Base-by-base conservation (phyloP, 1,139 yeast species). In the Citeromyces siamensis region DNA sequence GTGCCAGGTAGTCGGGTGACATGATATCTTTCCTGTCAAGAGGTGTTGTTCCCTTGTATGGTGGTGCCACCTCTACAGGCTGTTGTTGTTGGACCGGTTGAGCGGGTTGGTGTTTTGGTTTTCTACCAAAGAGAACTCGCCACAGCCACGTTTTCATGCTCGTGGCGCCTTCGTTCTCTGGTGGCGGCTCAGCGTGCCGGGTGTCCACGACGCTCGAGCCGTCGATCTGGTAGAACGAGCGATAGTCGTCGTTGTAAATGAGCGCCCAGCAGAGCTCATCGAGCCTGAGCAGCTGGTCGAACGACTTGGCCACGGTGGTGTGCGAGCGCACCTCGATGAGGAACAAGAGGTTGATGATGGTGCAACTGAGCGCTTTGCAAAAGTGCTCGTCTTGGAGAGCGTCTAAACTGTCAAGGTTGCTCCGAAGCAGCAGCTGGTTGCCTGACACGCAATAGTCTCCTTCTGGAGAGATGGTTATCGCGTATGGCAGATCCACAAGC, bases 191-290 rank as follows among this genome's bases (percentile, higher is more conserved):
- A n/a, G n/a, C n/a, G n/a, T n/a, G n/a, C n/a, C n/a, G n/a, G n/a
- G n/a, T n/a, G n/a, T n/a, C n/a, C n/a, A 14, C 28, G 13, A 23
- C 14, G 13, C 28, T 23, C 5, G 28, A 23, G 28, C 13, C 28
- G 13, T 23, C 28, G 13, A 23, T 23, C 6, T 23, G 6, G 8
- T n/a, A 23, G 8, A 23, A 23, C 14, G 14, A n/a, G 28, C 28
- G 28, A 23, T 23, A 23, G 28, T 23, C 28, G 28, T 23, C 28
- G 13, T 23, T 23, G 28, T 23, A 23, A 8, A 23, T 23, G 8
- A 23, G 28, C 10, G 28, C 28, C 28, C 28, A 23, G 28, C 28
- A 23, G 14, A 23, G 13, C 8, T 23, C 28, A 23, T 23, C 28
- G 14, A 23, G 13, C 8, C 8, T 12, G 13, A 23, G 28, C 28